A percentile compares a stretch with the other conserved stretches of the same genome.
Evolutionary conservation across 225 moss, liverwort and hornwort species (phyloP).

Genomic region (Pseudoscleropodium purum): DNA sequence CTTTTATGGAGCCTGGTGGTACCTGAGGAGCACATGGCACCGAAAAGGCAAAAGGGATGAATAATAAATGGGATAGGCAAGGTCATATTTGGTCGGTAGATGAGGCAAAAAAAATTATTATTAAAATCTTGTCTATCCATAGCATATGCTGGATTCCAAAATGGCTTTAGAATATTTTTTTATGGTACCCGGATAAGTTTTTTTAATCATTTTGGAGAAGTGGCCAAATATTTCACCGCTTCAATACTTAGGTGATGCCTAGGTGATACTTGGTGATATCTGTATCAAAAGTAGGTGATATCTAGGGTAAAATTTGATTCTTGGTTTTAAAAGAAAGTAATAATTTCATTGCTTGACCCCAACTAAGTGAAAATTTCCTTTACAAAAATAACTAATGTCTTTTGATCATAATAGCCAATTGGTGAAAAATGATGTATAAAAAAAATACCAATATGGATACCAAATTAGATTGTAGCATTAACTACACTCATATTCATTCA

Average conservation of each 20-base stretch:
- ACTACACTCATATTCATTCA: accelerated
- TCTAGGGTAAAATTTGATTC: not conserved
- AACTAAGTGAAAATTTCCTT: not conserved
- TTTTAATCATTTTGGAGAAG: not conserved
- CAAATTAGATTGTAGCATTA: not conserved
- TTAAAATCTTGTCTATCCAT: not conserved
- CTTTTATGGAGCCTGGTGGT: not conserved
- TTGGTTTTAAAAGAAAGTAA: not conserved
- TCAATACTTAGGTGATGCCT: not conserved
- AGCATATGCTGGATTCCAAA: not conserved
- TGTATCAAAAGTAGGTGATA: not conserved
- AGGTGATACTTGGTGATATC: not conserved
- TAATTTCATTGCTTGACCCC: accelerated
- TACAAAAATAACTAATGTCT: not conserved
- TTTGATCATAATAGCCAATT: accelerated
- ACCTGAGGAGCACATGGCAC: not conserved
- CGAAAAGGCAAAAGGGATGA: not conserved
- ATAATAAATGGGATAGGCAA: not conserved
- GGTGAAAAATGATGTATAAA: accelerated
- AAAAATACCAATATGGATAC: not conserved
- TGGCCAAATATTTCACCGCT: not conserved
- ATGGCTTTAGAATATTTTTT: not conserved
- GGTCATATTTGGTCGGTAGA: not conserved
- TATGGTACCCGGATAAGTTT: no score
- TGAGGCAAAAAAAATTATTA: no score